Evolutionary conservation across 306 rosid species (phyloP).

Genomic region (Carpinus viminea): DNA sequence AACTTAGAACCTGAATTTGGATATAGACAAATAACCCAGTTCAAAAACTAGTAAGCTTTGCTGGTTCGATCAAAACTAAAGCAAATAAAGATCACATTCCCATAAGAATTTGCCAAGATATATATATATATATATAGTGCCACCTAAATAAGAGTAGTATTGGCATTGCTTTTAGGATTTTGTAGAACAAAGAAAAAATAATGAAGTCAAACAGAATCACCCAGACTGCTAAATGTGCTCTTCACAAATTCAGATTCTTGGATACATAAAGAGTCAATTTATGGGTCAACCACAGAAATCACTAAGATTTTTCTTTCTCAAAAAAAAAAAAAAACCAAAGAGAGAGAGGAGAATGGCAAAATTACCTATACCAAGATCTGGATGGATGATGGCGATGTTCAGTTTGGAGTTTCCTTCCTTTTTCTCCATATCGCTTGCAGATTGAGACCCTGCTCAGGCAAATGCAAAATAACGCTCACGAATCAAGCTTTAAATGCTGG

Average conservation of each 20-base stretch:
- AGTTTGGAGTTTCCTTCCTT: constrained; percentile 13
- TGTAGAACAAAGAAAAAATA: background rate
- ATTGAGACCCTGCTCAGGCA: background rate
- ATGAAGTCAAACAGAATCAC: background rate
- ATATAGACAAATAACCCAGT: background rate
- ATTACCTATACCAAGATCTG: constrained; percentile 92
- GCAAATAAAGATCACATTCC: background rate
- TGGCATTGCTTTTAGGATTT: background rate
- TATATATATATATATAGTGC: background rate
- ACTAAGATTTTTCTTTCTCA: background rate
- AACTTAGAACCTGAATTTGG: background rate
- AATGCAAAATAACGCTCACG: background rate
- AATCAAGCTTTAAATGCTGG: background rate
- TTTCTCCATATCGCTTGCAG: background rate
- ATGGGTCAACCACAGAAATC: background rate
- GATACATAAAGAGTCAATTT: background rate
- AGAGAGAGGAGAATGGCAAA: background rate
- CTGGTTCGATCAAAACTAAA: background rate
- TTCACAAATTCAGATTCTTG: background rate
- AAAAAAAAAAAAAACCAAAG: background rate
- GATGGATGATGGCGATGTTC: constrained; percentile 78
- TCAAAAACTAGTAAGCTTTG: background rate
- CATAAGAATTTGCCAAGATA: background rate
- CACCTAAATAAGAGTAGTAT: background rate
- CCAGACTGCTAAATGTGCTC: background rate